phyloP scores from a whole-genome alignment of 192 early-diverging fungal genomes.

The Coemansia erecta region DNA sequence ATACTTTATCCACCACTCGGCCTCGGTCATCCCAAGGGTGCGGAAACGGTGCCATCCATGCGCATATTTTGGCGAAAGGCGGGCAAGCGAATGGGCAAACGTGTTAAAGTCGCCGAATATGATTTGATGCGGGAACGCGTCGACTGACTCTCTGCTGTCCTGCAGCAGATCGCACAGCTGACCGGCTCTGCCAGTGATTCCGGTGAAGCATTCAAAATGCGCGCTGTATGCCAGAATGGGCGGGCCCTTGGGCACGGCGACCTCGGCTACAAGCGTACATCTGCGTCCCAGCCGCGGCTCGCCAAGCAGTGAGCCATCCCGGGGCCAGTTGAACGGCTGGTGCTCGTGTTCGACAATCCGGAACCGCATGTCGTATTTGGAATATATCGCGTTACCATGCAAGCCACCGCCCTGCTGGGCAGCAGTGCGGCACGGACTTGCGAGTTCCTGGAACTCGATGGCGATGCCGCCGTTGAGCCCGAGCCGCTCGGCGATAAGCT shows the following conservation, averaged over 20 bases:
- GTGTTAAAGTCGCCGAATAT: conserved; percentile 79
- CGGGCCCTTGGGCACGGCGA: conserved; percentile 52
- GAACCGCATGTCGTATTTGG: conserved; percentile 61
- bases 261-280: conserved; percentile 60
- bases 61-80: conserved; percentile 63
- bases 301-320: conserved; percentile 55
- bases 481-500: conserved; percentile 60
- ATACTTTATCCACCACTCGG: conserved; percentile 69
- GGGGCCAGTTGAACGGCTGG: conserved; percentile 71
- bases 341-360: conserved; percentile 64
- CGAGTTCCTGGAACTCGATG: conserved; percentile 73
- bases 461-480: conserved; percentile 65
- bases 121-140: conserved; percentile 61
- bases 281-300: conserved; percentile 68
- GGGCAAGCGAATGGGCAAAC: conserved; percentile 71
- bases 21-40: conserved; percentile 62
- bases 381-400: conserved; percentile 76
- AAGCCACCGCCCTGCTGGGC: conserved; percentile 73
- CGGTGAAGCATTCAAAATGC: conserved; percentile 73
- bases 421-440: conserved; percentile 54
- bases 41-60: conserved; percentile 65
- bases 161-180: conserved; percentile 68
- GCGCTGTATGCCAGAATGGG: conserved; percentile 68
- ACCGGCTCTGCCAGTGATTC: conserved; percentile 65
- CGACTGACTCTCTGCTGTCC: conserved; percentile 51